Evolutionary conservation across 352 stramenopile genomes (phyloP).

Genomic region (Pythium scleroteichum): DNA sequence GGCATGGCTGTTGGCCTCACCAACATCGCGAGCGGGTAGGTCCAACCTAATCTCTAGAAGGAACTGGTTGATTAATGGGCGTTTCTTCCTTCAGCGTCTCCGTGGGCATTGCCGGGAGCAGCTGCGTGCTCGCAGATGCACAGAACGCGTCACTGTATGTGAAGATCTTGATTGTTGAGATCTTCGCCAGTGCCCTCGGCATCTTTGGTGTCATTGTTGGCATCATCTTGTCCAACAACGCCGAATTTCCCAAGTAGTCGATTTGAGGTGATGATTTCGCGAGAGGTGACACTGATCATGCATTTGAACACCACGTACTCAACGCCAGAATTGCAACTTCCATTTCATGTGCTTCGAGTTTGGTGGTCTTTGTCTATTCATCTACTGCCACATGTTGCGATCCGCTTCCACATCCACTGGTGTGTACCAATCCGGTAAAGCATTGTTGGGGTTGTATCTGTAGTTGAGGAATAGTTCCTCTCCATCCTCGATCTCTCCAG

Average conservation of each 20-base stretch:
- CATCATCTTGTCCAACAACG: conserved; percentile 99
- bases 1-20: conserved; percentile 98
- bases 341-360: no score
- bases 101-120: conserved; percentile 97
- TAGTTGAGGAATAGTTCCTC: conserved; percentile 90
- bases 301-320: conserved; percentile 1
- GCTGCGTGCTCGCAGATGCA: conserved; percentile 97
- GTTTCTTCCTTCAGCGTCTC: conserved; percentile 73
- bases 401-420: conserved; percentile 79
- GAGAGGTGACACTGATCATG: no score
- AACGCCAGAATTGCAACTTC: no score
- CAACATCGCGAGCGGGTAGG: conserved; percentile 95
- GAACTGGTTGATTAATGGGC: conserved; percentile 1
- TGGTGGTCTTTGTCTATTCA: no score
- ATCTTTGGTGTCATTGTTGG: conserved; percentile 99
- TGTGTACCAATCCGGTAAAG: conserved; percentile 81
- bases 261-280: no score
- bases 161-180: conserved; percentile 99
- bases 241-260: conserved; percentile 89
- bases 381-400: conserved; percentile 81
- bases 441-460: conserved; percentile 77
- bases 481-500: conserved; percentile 70
- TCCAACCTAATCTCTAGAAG: no score
- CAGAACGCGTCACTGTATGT: conserved; percentile 98
- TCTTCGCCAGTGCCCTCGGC: conserved; percentile 98